These are phyloP conservation scores for Gossypium schwendimanii DNA, from an alignment of 441 rosid species.

Conservation along the genomic window DNA sequence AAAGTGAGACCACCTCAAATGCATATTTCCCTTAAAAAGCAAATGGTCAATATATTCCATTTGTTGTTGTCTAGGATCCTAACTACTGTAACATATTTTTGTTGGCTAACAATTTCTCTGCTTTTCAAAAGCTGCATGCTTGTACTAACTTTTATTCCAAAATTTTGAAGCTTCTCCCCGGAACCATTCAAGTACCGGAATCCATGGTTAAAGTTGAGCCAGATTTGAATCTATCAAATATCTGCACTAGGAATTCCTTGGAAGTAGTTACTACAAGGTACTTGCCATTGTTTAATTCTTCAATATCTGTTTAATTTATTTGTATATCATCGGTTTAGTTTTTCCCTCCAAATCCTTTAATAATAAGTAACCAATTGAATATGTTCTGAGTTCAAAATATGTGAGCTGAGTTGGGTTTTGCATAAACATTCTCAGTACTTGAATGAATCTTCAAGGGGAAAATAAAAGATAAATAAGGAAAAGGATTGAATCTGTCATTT, in stretches of 20 bases:
- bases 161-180: conserved; percentile 39
- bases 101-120: neutral
- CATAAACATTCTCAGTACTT: neutral
- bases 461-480: neutral
- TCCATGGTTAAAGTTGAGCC: conserved; percentile 66
- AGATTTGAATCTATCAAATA: conserved; percentile 25
- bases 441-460: neutral
- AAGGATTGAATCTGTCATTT: neutral
- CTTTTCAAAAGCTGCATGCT: neutral
- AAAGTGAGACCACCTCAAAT: neutral
- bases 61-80: neutral
- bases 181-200: conserved; percentile 45
- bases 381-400: neutral
- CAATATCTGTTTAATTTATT: neutral
- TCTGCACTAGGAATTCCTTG: conserved; percentile 34
- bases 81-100: neutral
- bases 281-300: neutral
- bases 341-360: neutral
- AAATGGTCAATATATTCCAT: neutral
- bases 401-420: neutral
- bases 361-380: neutral
- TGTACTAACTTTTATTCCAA: neutral
- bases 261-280: conserved; percentile 71
- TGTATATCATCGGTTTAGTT: neutral
- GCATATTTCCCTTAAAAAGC: neutral